Percentiles rank a stretch among this genome's conserved stretches.
phyloP scores from a whole-genome alignment of 2,329 filamentous ascomycete species.

The Xylaria polymorpha region DNA sequence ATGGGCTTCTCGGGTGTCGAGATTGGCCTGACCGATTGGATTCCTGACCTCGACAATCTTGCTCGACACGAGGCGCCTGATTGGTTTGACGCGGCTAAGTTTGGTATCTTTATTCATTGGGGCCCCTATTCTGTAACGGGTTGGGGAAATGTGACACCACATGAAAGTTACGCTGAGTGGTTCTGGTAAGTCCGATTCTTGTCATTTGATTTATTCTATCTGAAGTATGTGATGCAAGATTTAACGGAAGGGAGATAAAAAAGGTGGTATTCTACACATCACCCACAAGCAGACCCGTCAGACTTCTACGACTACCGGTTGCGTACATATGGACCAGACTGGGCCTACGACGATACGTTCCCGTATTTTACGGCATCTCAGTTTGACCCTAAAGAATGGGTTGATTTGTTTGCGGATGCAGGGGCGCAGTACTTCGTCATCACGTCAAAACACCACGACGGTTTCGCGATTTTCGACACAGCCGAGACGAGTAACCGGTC shows the following conservation, averaged over 20 bases:
- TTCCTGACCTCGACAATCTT: conserved; percentile 52
- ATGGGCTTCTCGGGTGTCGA: conserved; percentile 33
- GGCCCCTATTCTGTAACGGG: conserved; percentile 66
- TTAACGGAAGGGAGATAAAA: conserved; percentile 4
- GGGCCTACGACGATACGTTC: conserved; percentile 68
- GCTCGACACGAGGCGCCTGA: conserved; percentile 57
- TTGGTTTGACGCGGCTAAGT: conserved; percentile 68
- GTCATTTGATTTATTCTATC: background rate
- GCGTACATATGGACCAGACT: conserved; percentile 61
- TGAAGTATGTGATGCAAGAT: background rate
- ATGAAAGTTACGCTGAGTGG: conserved; percentile 59
- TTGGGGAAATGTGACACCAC: conserved; percentile 60
- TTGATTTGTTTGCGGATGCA: conserved; percentile 53
- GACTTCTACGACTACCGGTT: conserved; percentile 62
- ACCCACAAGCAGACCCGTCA: conserved; percentile 56
- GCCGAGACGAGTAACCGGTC: conserved; percentile 54
- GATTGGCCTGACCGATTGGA: conserved; percentile 54
- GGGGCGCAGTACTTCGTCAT: conserved; percentile 59
- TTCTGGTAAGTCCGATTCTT: conserved; percentile 59
- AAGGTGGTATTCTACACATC: conserved; percentile 52
- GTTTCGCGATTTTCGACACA: conserved; percentile 59
- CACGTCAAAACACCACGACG: conserved; percentile 61
- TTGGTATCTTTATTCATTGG: conserved; percentile 71
- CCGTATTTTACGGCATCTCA: conserved; percentile 62
- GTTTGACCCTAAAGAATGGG: conserved; percentile 61